Conservation (phyloP, 2,329 filamentous ascomycete genomes). For the Phoma herbarum region DNA sequence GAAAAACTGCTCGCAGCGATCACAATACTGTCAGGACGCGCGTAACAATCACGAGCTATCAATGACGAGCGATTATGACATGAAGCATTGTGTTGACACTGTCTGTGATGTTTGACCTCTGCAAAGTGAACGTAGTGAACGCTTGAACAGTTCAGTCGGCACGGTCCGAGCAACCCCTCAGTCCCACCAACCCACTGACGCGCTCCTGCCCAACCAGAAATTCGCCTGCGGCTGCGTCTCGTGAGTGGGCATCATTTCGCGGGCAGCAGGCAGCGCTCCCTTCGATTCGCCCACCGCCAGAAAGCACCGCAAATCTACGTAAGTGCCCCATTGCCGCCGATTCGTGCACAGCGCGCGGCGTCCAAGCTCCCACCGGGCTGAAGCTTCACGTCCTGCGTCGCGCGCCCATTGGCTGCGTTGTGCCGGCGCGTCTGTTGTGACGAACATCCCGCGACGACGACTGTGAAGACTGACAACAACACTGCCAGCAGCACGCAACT, state of each 20-base stretch:
- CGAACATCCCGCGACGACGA: conserved; percentile 9
- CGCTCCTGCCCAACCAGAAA: conserved; percentile 14
- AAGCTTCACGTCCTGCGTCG: conserved; percentile 3
- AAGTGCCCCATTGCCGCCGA: conserved; percentile 7
- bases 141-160: background rate
- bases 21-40: background rate
- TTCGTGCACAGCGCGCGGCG: conserved; percentile 1
- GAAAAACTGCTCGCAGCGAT: background rate
- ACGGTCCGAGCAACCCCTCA: conserved; percentile 6
- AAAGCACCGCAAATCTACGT: background rate
- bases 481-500: conserved; percentile 14
- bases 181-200: background rate
- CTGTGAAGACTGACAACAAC: conserved; percentile 24
- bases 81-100: background rate
- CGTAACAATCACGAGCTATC: background rate
- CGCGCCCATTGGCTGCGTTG: conserved; percentile 23
- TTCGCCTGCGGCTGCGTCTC: conserved; percentile 4
- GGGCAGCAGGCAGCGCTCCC: background rate
- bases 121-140: background rate
- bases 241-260: conserved; percentile 9
- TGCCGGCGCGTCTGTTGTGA: conserved; percentile 25
- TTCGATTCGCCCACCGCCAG: conserved; percentile 8
- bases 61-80: background rate
- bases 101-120: background rate
- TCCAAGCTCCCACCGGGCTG: conserved; percentile 8